Evolutionary conservation across 169 alveolate species (phyloP).

Genomic region (Plasmodium relictum): DNA sequence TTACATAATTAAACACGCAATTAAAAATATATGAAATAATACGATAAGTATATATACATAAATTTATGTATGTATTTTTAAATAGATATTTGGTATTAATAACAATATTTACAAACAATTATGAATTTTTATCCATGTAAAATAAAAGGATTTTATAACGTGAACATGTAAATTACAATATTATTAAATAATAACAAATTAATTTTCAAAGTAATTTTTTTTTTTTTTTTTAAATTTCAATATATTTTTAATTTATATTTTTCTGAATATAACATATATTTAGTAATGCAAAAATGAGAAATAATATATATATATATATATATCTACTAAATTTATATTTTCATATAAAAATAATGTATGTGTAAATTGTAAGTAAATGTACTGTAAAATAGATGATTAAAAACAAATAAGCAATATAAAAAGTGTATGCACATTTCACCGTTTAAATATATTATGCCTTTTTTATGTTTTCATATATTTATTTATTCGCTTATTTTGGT

Average conservation of each 20-base stretch:
- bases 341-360: too few species aligned
- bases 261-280: too few species aligned
- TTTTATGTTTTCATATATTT: too few species aligned
- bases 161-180: constrained; percentile 16
- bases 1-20: background rate
- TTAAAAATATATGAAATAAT: background rate
- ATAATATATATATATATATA: background rate
- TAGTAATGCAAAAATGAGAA: too few species aligned
- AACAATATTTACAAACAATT: constrained; percentile 37
- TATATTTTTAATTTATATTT: constrained; percentile 12
- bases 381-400: too few species aligned
- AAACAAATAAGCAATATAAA: too few species aligned
- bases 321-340: background rate
- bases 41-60: background rate
- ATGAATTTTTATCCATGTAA: constrained; percentile 26
- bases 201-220: constrained; percentile 4
- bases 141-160: constrained; percentile 5
- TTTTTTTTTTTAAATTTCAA: constrained; percentile 18
- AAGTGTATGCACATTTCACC: too few species aligned
- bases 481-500: too few species aligned
- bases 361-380: too few species aligned
- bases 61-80: background rate
- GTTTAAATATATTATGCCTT: too few species aligned
- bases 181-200: constrained; percentile 16
- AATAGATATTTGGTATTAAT: constrained; percentile 17